Evolutionary conservation across 495 filamentous ascomycete species (phyloP), one percentile per base, ranked within the genome.

Genomic region (Chaetomium cochliodes): DNA sequence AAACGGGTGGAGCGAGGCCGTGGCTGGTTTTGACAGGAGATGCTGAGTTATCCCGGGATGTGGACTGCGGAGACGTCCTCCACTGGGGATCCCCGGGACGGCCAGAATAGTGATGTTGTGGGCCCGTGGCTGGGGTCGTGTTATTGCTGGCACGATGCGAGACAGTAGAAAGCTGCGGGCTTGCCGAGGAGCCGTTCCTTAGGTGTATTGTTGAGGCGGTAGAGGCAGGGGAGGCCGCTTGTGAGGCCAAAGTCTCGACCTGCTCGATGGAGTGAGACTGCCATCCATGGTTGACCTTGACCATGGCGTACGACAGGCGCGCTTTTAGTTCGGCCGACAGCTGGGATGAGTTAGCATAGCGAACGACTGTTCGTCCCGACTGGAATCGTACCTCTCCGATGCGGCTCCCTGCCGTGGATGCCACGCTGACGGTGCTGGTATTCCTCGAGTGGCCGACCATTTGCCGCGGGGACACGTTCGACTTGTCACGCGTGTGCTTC

Each of bases 261-360:
- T 93, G 86, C 53, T 86, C 84, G 60, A 90, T 81, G 30, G 81
- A 83, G 65, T 85, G 85, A 15, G 84, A 82, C 77, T 93, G 87
- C 83, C 91, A 91, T 57, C 89, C 91, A 73, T 94, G 87, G 76
- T 93, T 88, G 46, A 97, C 87, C 73, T 96, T 96, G 69, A 93
- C 84, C 79, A 93, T 91, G 42, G 92, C 92, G 74, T 96, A 96
- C 7, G 90, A 90, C 15, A 97, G 80, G 58, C 91, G 88, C 8
- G 91, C 84, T 65, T 86, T 87, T 26, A 97, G 82, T 70, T 92
- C 86, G 44, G 86, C 84, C 37, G 92, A 91, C 52, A 94, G 74
- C 89, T 96, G 70, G 58, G 62, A 60, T 57, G 41, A 50, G 59
- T 77, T 65, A 73, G 68, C 46, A 62, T 23, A 37, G 5, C 3